These are phyloP conservation scores for Xerocomellus intermedius DNA, from an alignment of 768 basidiomycete genomes.

Conservation along the genomic window DNA sequence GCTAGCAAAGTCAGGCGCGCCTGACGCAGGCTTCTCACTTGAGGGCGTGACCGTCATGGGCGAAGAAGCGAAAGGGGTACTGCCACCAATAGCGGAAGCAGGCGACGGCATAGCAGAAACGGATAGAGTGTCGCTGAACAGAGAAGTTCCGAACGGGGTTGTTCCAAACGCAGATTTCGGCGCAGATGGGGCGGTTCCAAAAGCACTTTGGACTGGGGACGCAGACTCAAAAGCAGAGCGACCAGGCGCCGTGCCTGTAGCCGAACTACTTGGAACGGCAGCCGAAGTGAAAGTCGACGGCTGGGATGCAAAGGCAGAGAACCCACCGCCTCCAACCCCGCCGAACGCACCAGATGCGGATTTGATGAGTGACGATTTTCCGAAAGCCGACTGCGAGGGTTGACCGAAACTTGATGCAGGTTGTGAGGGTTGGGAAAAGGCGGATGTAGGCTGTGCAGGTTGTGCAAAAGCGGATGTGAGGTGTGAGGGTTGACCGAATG, in stretches of 20 bases:
- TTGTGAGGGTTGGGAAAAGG: constrained; percentile 35
- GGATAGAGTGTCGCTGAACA: constrained; percentile 18
- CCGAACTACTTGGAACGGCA: constrained; percentile 1
- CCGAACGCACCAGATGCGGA: constrained; percentile 53
- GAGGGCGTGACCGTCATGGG: constrained; percentile 26
- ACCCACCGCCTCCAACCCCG: constrained; percentile 42
- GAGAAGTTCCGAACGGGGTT: constrained; percentile 30
- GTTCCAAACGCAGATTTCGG: constrained; percentile 19
- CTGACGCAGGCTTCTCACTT: constrained; percentile 18
- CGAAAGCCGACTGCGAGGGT: constrained; percentile 34
- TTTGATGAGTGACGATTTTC: constrained; percentile 44
- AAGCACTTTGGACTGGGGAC: constrained; percentile 20
- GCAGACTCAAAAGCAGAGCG: constrained; percentile 24
- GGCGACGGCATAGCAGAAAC: constrained; percentile 16
- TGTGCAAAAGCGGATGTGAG: constrained; percentile 32
- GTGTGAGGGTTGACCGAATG: constrained; percentile 37
- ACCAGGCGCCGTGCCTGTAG: constrained; percentile 4
- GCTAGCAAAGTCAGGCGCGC: constrained; percentile 34
- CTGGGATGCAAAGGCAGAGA: constrained; percentile 51
- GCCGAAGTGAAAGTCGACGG: constrained; percentile 41
- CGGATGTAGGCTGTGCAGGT: constrained; percentile 23
- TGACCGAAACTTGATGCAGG: constrained; percentile 35
- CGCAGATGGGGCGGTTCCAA: constrained; percentile 7
- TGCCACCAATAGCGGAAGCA: constrained; percentile 20
- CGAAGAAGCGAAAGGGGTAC: constrained; percentile 26